Base-by-base conservation (phyloP, 208 protist genomes). In the Trypanosoma boissoni region DNA sequence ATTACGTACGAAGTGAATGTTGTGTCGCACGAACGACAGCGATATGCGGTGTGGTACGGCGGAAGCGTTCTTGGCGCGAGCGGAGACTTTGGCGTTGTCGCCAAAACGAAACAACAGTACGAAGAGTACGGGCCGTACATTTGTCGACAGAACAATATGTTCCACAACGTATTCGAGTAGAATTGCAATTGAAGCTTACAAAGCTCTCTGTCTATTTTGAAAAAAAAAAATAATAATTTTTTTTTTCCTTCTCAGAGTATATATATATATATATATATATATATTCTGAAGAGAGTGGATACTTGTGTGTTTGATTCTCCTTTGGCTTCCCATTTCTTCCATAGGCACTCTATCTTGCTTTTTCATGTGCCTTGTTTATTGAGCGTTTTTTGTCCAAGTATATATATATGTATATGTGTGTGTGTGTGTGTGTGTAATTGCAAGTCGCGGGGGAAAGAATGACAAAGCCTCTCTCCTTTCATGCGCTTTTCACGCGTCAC, bases 71-170 rank as follows among this genome's bases (percentile, higher is more conserved):
- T 99, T 7, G 96, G 92, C 9, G 73, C 72, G 8, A 96, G 85
- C 28, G 74, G 78, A 20, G 81, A 97, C 44, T 99, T 99, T 70
- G 79, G 83, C 39, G 71, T 42, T 16, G 74, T 97, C 9, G 93
- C 88, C 29, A 87, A 98, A 45, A 97, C 97, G 18, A 98, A 98
- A 60, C 79, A 65, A 41, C 69, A 98, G 53, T 99, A 99, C 71
- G 91, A 99, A 31, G 98, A 99, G 75, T 59, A 95, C 48, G 98
- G 98, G 36, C 97, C 98, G 41, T 80, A 78, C 16, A 98, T 99
- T 58, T 86, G 77, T 58, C 74, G 97, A 43, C 68, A 69, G 45
- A 73, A 68, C 48, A 64, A 61, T 36, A 73, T 72, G 64, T 73
- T 73, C 50, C 64, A 72, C 48, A 67, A 55, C 44, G 58, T 72